phyloP scores from a whole-genome alignment of 495 filamentous ascomycete species.

The Penicillium daleae region DNA sequence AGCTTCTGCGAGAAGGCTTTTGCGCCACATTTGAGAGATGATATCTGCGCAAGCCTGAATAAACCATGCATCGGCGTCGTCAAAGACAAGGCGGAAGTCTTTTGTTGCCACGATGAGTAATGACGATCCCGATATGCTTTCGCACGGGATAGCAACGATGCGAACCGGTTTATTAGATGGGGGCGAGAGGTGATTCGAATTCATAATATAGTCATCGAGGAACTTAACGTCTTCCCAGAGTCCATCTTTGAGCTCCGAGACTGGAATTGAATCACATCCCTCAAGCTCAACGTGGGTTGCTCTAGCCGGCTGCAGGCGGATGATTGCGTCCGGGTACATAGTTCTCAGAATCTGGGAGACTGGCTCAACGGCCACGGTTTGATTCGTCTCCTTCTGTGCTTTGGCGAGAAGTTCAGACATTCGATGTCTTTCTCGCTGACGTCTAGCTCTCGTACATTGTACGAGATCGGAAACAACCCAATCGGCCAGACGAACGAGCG shows the following conservation, averaged over 20 bases:
- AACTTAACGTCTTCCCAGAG: slow-evolving; percentile 24
- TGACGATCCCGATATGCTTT: slow-evolving; percentile 18
- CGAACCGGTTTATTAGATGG: slow-evolving; percentile 11
- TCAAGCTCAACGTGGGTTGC: slow-evolving; percentile 16
- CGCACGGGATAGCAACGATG: slow-evolving; percentile 14
- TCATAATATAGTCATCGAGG: slow-evolving; percentile 19
- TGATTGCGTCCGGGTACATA: slow-evolving; percentile 11
- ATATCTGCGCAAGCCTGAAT: slow-evolving; percentile 17
- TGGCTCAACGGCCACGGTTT: slow-evolving; percentile 1
- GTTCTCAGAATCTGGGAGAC: not conserved
- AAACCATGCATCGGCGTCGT: slow-evolving; percentile 25
- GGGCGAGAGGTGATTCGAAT: slow-evolving; percentile 13
- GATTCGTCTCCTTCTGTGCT: slow-evolving; percentile 6
- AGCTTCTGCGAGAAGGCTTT: slow-evolving; percentile 15
- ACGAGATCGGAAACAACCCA: slow-evolving; percentile 26
- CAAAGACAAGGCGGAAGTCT: slow-evolving; percentile 21
- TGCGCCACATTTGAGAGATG: slow-evolving; percentile 23
- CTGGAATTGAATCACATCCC: slow-evolving; percentile 8
- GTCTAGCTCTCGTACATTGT: slow-evolving; percentile 16
- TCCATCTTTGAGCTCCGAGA: slow-evolving; percentile 11
- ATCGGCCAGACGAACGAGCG: slow-evolving; percentile 22
- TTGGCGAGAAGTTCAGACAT: slow-evolving; percentile 19
- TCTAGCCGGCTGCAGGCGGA: slow-evolving; percentile 10
- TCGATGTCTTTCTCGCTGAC: slow-evolving; percentile 17
- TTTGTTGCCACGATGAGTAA: slow-evolving; percentile 22